Evolutionary conservation across 495 filamentous ascomycete genomes (phyloP), one percentile per base, ranked within the genome.

Genomic region (Hypoxylon crocopeplum): DNA sequence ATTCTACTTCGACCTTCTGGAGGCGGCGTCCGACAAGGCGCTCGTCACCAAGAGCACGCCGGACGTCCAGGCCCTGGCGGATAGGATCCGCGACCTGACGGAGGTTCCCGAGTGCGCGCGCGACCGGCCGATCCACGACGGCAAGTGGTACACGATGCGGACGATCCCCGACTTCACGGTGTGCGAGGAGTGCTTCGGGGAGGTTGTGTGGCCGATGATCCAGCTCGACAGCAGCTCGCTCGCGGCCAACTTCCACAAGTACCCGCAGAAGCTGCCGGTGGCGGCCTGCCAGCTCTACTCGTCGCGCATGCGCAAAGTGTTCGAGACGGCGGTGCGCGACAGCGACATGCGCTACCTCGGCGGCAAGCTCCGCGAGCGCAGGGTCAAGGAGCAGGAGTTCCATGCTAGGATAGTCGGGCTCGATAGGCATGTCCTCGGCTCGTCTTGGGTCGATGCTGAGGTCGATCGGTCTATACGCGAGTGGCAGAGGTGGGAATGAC

Each of bases 211-310:
- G 78, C 90, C 89, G 2, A 72, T 84, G 16, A 77, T 84, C 8
- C 72, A 80, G 29, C 53, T 41, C 40, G 67, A 74, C 1, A 69
- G 76, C 20, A 75, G 75, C 25, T 72, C 79, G 0, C 72, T 92
- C 16, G 84, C 88, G 0, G 71, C 76, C 0, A 77, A 79, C 53
- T 86, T 92, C 64, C 79, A 79, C 24, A 75, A 82, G 46, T 71
- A 69, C 16, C 74, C 77, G 21, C 74, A 80, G 48, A 69, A 68
- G 3, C 71, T 70, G 16, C 73, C 79, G 3, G 73, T 83, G 29
- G 84, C 80, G 0, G 80, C 79, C 15, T 94, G 90, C 62, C 87
- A 90, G 71, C 73, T 93, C 5, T 92, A 89, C 57, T 88, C 86
- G n/a, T 72, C 79, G 7, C 82, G 85, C n/a, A 92, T 92, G 86